phyloP scores from a whole-genome alignment of 345 rosid species.

The Jatropha curcas region DNA sequence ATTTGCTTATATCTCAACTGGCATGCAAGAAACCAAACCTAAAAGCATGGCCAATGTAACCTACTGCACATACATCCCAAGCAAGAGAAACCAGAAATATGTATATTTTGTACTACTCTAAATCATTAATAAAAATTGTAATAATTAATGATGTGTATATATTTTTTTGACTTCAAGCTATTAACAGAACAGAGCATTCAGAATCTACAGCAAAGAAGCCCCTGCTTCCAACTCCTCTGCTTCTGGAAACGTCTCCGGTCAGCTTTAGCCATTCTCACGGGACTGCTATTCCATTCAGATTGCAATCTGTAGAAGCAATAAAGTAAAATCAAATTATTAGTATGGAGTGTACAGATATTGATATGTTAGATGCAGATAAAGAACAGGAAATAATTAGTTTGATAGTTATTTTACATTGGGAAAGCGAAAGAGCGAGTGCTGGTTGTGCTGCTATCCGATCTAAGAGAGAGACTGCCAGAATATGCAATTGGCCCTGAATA shows the following conservation, averaged over 20 bases:
- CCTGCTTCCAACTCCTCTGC: constrained; percentile 60
- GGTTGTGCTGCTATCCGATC: constrained; percentile 92
- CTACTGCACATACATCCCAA: constrained; percentile 13
- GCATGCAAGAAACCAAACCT: constrained; percentile 10
- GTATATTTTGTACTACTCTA: constrained; percentile 18
- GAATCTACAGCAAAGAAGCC: constrained; percentile 88
- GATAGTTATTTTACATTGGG: constrained; percentile 54
- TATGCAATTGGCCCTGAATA: constrained; percentile 65
- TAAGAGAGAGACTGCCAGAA: constrained; percentile 76
- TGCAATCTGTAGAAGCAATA: constrained; percentile 57
- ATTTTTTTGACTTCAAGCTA: constrained; percentile 29
- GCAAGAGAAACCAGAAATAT: background rate
- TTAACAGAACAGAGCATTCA: constrained; percentile 42
- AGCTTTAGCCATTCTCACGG: constrained; percentile 81
- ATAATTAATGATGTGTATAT: constrained; percentile 17
- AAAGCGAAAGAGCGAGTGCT: constrained; percentile 94
- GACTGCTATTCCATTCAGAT: constrained; percentile 92
- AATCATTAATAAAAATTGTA: constrained; percentile 13
- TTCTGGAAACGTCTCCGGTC: constrained; percentile 52
- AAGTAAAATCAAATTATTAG: background rate
- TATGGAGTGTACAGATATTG: too few species aligned
- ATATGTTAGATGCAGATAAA: too few species aligned
- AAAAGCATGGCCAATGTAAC: background rate
- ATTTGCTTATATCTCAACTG: constrained; percentile 3
- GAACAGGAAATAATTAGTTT: background rate